Conservation (phyloP, 2,329 filamentous ascomycete species). For the Madurella mycetomatis region DNA sequence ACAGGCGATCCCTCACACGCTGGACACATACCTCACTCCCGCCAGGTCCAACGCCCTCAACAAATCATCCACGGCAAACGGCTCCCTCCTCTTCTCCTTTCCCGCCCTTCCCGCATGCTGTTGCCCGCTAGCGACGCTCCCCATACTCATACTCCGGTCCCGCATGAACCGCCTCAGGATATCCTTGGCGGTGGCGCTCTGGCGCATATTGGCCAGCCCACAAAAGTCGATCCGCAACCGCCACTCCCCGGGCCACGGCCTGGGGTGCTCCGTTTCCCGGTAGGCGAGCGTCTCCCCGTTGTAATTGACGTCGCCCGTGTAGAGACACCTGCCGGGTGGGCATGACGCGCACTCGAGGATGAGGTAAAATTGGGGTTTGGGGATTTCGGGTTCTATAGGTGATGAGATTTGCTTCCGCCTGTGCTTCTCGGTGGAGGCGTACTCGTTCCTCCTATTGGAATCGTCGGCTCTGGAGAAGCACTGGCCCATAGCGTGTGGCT, state of each 20-base stretch:
- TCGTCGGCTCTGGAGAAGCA: neutral
- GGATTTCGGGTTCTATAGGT: neutral
- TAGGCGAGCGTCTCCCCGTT: slow-evolving; percentile 2
- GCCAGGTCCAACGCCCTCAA: too few species aligned
- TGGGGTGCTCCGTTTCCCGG: neutral
- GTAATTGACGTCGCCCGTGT: neutral
- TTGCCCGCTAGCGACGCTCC: too few species aligned
- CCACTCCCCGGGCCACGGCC: neutral
- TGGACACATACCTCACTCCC: too few species aligned
- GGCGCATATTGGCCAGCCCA: neutral
- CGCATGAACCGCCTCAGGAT: neutral
- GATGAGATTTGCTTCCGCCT: too few species aligned
- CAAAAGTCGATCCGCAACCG: neutral
- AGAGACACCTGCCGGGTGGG: neutral
- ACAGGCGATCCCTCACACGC: too few species aligned
- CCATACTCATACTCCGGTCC: neutral
- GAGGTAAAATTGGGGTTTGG: slow-evolving; percentile 2
- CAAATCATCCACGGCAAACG: neutral
- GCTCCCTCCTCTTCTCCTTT: neutral
- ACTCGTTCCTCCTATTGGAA: too few species aligned
- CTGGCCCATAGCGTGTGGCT: slow-evolving; percentile 7
- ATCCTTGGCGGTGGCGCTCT: neutral
- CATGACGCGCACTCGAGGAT: neutral
- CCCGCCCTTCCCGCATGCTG: neutral
- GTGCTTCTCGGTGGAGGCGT: neutral